phyloP scores from a whole-genome alignment of 2,329 filamentous ascomycete species.

The Botryotinia convoluta region DNA sequence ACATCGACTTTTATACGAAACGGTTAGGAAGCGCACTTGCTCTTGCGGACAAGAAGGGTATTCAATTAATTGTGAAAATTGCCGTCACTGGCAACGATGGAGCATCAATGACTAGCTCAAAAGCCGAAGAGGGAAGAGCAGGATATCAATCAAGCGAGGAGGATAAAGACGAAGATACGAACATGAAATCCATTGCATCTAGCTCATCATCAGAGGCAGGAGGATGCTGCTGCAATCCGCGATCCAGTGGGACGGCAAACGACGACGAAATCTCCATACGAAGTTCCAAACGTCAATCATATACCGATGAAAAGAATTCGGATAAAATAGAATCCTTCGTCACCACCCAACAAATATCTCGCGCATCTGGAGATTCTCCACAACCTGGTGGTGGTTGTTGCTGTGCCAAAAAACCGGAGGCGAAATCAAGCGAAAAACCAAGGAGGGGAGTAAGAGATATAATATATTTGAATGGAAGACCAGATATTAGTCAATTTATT shows the following conservation, averaged over 20 bases:
- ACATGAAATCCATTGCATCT: conserved; percentile 18
- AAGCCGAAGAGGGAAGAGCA: conserved; percentile 8
- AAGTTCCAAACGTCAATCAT: conserved; percentile 16
- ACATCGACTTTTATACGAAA: conserved; percentile 55
- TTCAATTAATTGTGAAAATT: conserved; percentile 52
- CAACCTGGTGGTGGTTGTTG: conserved; percentile 11
- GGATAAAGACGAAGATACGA: conserved; percentile 8
- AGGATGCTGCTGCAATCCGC: conserved; percentile 19
- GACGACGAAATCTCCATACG: conserved; percentile 4
- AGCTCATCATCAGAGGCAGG: conserved; percentile 9
- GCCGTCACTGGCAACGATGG: conserved; percentile 47
- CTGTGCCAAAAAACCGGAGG: conserved; percentile 10
- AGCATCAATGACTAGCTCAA: conserved; percentile 9
- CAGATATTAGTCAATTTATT: conserved; percentile 52
- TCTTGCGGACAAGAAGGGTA: conserved; percentile 44
- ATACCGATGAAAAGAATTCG: conserved; percentile 1
- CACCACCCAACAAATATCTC: conserved; percentile 1
- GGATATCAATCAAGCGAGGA: conserved; percentile 4
- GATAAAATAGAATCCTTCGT: not conserved
- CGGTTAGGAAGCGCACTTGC: conserved; percentile 48
- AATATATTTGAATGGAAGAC: conserved; percentile 39
- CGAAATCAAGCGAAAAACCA: not conserved
- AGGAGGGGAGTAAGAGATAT: conserved; percentile 36
- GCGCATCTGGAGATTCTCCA: not conserved
- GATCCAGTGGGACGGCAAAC: not conserved